Percentiles rank a stretch among this genome's conserved stretches.
phyloP scores from a whole-genome alignment of 163 green algal genomes.

The Scenedesmus sp. region DNA sequence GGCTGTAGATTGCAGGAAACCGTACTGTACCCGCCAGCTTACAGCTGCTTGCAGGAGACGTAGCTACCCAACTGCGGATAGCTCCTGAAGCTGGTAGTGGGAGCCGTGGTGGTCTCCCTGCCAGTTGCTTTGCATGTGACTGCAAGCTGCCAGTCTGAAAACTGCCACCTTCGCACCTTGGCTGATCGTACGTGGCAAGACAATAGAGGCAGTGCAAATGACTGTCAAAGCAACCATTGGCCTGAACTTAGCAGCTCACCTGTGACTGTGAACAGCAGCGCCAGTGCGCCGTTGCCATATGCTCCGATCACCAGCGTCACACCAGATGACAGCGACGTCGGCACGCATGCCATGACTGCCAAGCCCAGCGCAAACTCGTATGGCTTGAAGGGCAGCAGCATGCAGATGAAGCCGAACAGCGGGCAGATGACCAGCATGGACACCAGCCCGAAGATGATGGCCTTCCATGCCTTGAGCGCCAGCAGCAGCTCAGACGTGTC shows the following conservation, averaged over 20 bases:
- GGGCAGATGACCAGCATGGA: slow-evolving; percentile 75
- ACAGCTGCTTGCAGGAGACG: no score
- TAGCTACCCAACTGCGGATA: no score
- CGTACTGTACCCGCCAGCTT: no score
- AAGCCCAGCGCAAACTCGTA: slow-evolving; percentile 80
- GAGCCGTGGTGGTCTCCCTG: no score
- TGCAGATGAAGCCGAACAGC: slow-evolving; percentile 71
- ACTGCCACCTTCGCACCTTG: no score
- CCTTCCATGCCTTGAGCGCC: slow-evolving; percentile 63
- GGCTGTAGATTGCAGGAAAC: no score
- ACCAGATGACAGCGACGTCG: slow-evolving; percentile 81
- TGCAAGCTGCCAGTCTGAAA: no score
- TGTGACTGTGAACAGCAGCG: slow-evolving; percentile 80
- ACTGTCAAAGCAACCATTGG: no score
- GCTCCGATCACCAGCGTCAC: slow-evolving; percentile 76
- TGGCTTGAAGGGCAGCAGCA: slow-evolving; percentile 71
- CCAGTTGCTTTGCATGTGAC: no score
- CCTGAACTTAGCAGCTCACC: neutral
- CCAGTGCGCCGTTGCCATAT: slow-evolving; percentile 81
- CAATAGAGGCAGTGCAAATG: no score
- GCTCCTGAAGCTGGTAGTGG: no score
- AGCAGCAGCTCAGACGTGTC: slow-evolving; percentile 70
- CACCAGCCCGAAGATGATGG: slow-evolving; percentile 62
- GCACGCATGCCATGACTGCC: slow-evolving; percentile 85
- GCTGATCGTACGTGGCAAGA: no score